Percentiles rank a stretch among this genome's conserved stretches.
Evolutionary conservation across 192 early-diverging fungal genomes (phyloP).

Genomic region (Coemansia biformis): DNA sequence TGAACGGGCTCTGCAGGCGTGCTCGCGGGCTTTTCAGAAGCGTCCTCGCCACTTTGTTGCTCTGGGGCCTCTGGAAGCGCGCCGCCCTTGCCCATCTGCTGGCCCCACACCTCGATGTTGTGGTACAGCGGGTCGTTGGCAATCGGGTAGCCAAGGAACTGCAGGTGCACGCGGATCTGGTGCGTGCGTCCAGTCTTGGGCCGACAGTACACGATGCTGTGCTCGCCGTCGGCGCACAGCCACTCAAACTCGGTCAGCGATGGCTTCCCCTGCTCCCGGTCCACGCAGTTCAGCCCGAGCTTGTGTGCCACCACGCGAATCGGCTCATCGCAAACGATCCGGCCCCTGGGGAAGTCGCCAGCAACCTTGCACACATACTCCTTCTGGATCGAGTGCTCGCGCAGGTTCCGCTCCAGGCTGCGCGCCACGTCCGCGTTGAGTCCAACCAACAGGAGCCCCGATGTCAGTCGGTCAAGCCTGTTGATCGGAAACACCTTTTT

Average conservation of each 20-base stretch:
- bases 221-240: slow-evolving; percentile 56
- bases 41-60: neutral
- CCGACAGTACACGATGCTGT: slow-evolving; percentile 72
- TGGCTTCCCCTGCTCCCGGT: slow-evolving; percentile 69
- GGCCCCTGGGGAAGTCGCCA: slow-evolving; percentile 76
- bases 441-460: slow-evolving; percentile 82
- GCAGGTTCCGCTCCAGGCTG: slow-evolving; percentile 61
- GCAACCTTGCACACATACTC: slow-evolving; percentile 82
- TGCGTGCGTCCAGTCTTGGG: slow-evolving; percentile 93
- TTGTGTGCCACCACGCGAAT: slow-evolving; percentile 82
- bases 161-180: slow-evolving; percentile 95
- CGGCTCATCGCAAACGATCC: slow-evolving; percentile 67
- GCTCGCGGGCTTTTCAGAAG: neutral
- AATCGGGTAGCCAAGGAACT: slow-evolving; percentile 88
- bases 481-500: slow-evolving; percentile 66
- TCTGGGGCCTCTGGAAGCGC: slow-evolving; percentile 8
- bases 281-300: slow-evolving; percentile 82
- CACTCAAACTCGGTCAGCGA: slow-evolving; percentile 74
- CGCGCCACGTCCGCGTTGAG: slow-evolving; percentile 55
- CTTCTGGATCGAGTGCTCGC: slow-evolving; percentile 66
- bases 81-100: slow-evolving; percentile 52
- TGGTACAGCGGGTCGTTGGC: slow-evolving; percentile 94
- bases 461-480: slow-evolving; percentile 89
- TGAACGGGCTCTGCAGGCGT: slow-evolving; percentile 2
- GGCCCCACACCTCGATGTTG: slow-evolving; percentile 67